Conservation (phyloP, 257 asterid genomes). For the Primulina tabacum region DNA sequence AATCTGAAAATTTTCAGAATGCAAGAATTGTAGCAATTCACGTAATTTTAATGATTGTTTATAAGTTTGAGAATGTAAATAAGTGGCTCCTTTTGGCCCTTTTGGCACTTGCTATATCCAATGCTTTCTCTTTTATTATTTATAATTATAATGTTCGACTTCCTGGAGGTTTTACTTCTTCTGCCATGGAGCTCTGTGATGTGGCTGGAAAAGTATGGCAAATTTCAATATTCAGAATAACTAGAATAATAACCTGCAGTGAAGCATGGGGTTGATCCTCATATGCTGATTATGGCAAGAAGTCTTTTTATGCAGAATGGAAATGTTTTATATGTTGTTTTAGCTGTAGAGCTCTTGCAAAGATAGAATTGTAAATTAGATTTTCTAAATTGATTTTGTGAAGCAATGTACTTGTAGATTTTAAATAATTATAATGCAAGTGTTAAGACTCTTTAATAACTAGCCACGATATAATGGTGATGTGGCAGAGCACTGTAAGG, state of each 20-base stretch:
- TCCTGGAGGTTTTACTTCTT: conserved; percentile 8
- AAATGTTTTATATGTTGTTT: conserved; percentile 6
- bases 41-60: conserved; percentile 3
- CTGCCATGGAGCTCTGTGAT: conserved; percentile 16
- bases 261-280: conserved; percentile 6
- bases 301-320: conserved; percentile 9
- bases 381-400: conserved; percentile 7
- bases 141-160: background rate
- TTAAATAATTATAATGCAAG: conserved; percentile 9
- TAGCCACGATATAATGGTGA: conserved; percentile 1
- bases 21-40: background rate
- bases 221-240: background rate
- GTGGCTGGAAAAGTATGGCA: background rate
- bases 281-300: conserved; percentile 9
- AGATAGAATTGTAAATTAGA: conserved; percentile 1
- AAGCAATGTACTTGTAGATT: conserved; percentile 3
- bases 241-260: background rate
- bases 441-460: background rate
- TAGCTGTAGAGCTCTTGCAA: background rate
- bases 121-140: background rate
- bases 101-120: background rate
- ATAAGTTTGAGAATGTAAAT: background rate
- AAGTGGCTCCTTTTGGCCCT: background rate
- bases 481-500: conserved; percentile 13
- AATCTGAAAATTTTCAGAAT: conserved; percentile 5